Evolutionary conservation across 208 protist species (phyloP), one percentile per base, ranked within the genome.

Genomic region (Plasmodiophora brassicae): DNA sequence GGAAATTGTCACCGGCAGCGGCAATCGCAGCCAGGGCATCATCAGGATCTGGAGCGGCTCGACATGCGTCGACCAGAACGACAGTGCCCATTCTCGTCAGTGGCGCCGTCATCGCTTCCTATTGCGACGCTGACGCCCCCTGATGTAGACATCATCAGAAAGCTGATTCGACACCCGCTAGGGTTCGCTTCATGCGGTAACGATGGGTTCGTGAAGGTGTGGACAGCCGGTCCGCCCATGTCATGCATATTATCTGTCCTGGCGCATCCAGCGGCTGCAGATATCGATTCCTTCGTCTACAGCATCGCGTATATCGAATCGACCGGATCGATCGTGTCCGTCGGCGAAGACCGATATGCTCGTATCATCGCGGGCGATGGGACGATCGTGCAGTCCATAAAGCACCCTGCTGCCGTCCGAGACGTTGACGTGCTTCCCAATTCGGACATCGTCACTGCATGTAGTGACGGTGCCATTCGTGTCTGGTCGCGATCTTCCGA

Each of bases 181-280:
- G 65, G 65, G 20, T 78, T 78, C 5, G 65, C 65, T 38, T 36
- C 65, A 32, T 78, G 65, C 41, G 65, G 32, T 38, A 78, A 78
- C n/a, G 65, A 78, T 78, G 65, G 65, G 10, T 78, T 36, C 41
- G 65, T 78, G 5, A 78, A 78, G n/a, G 65, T 78, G 32, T 78
- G 65, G 65, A 32, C 65, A 36, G 32, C 20, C 41, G 65, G 65
- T n/a, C 65, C 65, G 65, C 65, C 65, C 5, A 78, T 78, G 14
- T 44, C 65, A n/a, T 78, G 65, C n/a, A 32, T 78, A n/a, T 44
- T 78, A 38, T 78, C 65, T 78, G 5, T 5, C n/a, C n/a, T 78
- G 20, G 65, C 65, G 14, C 65, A 78, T 78, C 65, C 65, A 32
- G 14, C 65, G 20, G 41, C 14, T 32, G 14, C 32, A 78, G 25